A percentile compares a stretch with the other conserved stretches of the same genome.
Conservation (phyloP, 1,139 yeast genomes). For the Suhomyces maxii region DNA sequence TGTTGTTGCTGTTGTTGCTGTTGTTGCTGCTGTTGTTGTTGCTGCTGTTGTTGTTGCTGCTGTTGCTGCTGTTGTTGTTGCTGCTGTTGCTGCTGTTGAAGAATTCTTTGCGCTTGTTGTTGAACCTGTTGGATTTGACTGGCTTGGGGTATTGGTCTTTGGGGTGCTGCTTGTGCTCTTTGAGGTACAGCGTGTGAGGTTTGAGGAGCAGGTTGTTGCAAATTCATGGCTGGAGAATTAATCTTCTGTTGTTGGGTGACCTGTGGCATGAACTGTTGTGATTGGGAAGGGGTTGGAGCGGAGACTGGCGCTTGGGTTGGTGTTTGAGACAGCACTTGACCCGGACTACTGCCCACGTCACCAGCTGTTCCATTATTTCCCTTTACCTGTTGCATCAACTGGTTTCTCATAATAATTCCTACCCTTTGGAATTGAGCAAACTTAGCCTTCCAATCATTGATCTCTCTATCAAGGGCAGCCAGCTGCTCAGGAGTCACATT, state of each 20-base stretch:
- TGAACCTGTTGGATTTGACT: constrained; percentile 18
- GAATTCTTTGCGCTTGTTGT: constrained; percentile 19
- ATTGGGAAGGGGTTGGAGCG: constrained; percentile 5
- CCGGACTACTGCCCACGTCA: constrained; percentile 6
- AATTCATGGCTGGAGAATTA: constrained; percentile 6
- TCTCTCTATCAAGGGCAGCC: constrained; percentile 36
- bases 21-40: constrained; percentile 10
- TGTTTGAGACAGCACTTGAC: constrained; percentile 11
- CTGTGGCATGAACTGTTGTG: constrained; percentile 7
- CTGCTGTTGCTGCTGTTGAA: constrained; percentile 17
- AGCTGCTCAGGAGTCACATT: constrained; percentile 32
- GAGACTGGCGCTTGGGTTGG: constrained; percentile 12
- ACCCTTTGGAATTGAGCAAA: constrained; percentile 40
- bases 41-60: constrained; percentile 13
- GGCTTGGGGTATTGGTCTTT: constrained; percentile 5
- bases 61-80: constrained; percentile 10
- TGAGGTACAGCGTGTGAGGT: constrained; percentile 3
- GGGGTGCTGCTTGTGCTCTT: constrained; percentile 10
- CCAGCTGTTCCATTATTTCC: constrained; percentile 8
- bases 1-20: background rate
- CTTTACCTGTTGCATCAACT: constrained; percentile 38
- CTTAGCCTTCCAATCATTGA: constrained; percentile 36
- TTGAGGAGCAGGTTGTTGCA: constrained; percentile 1
- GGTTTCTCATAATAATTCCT: constrained; percentile 41
- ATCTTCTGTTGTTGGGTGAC: constrained; percentile 14